Conservation (phyloP, 345 rosid genomes). For the Citrus medica region DNA sequence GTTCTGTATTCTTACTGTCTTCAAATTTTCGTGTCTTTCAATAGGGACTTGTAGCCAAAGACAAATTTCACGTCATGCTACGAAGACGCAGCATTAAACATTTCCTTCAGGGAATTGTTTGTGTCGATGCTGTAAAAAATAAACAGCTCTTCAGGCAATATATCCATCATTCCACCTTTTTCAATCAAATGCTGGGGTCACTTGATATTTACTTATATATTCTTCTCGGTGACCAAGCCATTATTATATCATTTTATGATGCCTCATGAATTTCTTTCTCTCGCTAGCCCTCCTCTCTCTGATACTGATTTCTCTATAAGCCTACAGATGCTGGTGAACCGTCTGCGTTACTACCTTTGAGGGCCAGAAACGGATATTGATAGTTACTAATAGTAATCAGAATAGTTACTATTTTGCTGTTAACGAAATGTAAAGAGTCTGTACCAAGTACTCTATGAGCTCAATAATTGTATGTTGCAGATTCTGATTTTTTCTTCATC, state of each 20-base stretch:
- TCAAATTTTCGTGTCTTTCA: not conserved
- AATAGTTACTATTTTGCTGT: constrained; percentile 6
- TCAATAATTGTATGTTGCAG: not conserved
- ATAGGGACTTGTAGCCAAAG: constrained; percentile 90
- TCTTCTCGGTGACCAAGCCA: not conserved
- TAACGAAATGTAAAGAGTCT: constrained; percentile 15
- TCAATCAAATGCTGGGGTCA: not conserved
- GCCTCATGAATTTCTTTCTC: not conserved
- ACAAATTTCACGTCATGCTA: constrained; percentile 92
- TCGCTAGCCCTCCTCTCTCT: not conserved
- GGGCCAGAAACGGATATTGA: constrained; percentile 87
- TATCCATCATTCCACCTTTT: not conserved
- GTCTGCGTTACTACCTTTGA: constrained; percentile 81
- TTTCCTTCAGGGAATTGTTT: constrained; percentile 55
- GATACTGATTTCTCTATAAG: not conserved
- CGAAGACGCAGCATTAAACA: constrained; percentile 72
- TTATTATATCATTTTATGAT: not conserved
- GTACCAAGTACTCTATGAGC: constrained; percentile 7
- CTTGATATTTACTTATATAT: not conserved
- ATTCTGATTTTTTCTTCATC: not conserved
- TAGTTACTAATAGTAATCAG: constrained; percentile 42
- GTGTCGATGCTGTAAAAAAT: not conserved
- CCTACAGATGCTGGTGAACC: constrained; percentile 65
- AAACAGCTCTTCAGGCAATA: not conserved
- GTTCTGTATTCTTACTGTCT: not conserved